Base-by-base conservation (phyloP, 176 grass and related monocot genomes). In the Oryza coarctata region DNA sequence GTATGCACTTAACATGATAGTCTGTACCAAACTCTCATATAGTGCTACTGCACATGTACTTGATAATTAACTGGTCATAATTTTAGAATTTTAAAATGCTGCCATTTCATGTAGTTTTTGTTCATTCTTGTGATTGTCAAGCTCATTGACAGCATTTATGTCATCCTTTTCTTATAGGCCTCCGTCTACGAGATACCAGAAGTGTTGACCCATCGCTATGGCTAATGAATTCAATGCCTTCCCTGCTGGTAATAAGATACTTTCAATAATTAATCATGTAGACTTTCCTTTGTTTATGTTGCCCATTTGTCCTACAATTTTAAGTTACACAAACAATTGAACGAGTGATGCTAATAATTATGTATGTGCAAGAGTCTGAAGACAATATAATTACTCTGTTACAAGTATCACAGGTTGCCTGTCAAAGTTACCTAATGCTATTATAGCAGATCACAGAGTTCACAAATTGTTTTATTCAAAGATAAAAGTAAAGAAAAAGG, bases 161-260 rank as follows among this genome's bases (percentile, higher is more conserved):
- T 30, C 20, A 65, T 58, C 26, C 82, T 71, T 27, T 78, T 12
- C 33, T 83, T 38, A 20, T 64, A 98, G 96, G 96, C 33, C 91
- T 98, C 75, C 90, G 96, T 36, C 74, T 94, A 18, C 87, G 96
- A 87, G 96, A 98, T 88, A 93, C 94, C 44, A 90, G 96, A 84
- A 98, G 96, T 3, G 93, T 98, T 31, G 96, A 98, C 47, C 96
- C 96, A 22, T 95, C 96, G 18, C 71, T 98, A 58, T 98, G 96
- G 96, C 75, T 98, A 58, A 90, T 95, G 89, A 98, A 98, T 80
- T 98, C 93, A 68, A 95, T 93, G 89, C 96, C 96, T 84, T 98
- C 96, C 55, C 40, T 98, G 80, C 75, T 98, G 92, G 96, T 98
- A 91, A 86, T 74, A 38, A 5, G 23, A 85, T 60, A 32, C 15